These are phyloP conservation scores for Pulveroboletus sp. DNA, from an alignment of 768 basidiomycete species.

Conservation along the genomic window DNA sequence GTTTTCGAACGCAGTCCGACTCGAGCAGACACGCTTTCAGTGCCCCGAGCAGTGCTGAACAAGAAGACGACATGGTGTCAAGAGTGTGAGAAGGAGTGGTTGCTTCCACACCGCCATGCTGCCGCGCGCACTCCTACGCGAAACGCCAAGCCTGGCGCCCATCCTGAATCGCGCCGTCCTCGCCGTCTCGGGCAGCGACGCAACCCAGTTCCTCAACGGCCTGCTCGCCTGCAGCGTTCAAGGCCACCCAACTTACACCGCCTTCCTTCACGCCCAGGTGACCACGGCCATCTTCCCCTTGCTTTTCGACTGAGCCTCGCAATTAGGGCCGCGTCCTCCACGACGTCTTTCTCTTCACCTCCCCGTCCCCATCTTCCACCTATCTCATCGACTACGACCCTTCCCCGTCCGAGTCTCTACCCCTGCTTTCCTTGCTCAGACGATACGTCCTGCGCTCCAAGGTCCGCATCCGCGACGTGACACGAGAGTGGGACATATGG, in stretches of 20 bases:
- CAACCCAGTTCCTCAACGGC: slow-evolving; percentile 78
- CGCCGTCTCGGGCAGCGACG: slow-evolving; percentile 76
- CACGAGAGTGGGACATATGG: slow-evolving; percentile 77
- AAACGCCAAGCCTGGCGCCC: slow-evolving; percentile 52
- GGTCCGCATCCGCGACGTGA: slow-evolving; percentile 75
- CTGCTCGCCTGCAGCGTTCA: slow-evolving; percentile 53
- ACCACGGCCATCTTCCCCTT: slow-evolving; percentile 9
- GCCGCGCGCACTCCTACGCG: slow-evolving; percentile 42
- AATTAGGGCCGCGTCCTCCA: slow-evolving; percentile 81
- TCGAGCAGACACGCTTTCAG: slow-evolving; percentile 80
- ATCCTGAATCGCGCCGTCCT: slow-evolving; percentile 64
- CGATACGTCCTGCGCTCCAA: slow-evolving; percentile 85
- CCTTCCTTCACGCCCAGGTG: slow-evolving; percentile 78
- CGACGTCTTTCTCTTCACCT: slow-evolving; percentile 81
- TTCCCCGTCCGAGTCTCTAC: slow-evolving; percentile 50
- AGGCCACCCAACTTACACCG: slow-evolving; percentile 56
- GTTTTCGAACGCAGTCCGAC: slow-evolving; percentile 83
- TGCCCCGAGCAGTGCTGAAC: slow-evolving; percentile 68
- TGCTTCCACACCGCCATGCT: slow-evolving; percentile 16
- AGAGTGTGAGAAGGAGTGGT: background rate
- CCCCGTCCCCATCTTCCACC: slow-evolving; percentile 41
- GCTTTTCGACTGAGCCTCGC: background rate
- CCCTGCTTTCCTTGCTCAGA: slow-evolving; percentile 70
- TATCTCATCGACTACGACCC: slow-evolving; percentile 74
- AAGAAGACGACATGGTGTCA: slow-evolving; percentile 66